Base-by-base conservation (phyloP, 768 basidiomycete species). In the Podaxis sp. region DNA sequence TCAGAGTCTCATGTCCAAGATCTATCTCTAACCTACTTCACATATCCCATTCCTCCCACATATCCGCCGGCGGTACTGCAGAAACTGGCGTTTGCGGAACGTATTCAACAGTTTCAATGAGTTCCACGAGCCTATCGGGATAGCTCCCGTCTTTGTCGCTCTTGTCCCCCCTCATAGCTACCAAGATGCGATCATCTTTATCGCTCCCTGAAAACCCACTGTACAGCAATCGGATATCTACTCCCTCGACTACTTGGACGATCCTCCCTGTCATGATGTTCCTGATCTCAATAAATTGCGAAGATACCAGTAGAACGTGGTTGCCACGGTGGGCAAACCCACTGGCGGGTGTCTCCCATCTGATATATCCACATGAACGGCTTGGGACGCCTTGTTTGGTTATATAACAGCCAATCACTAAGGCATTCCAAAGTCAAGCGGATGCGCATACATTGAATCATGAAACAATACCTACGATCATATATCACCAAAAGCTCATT, bases 1-100 rank as follows among this genome's bases (percentile, higher is more conserved):
- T 13, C n/a, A 27, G 7, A 11, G 9, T 24, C 25, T 25, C 55
- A 38, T 24, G 4, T 43, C 47, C 33, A 27, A 49, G 38, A 57
- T 22, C 41, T 19, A 29, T 37, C 37, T 13, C 7, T 47, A 25
- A 61, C n/a, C 3, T 33, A 24, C 29, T 6, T 71, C 64, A 76
- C 84, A 89, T 86, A 68, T 90, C 89, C 87, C 89, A 91, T 65
- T 90, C 90, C 52, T 88, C 87, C 89, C 90, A 92, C 61, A 83
- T 67, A 36, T 73, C 72, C 15, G 76, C 64, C 37, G 69, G 60
- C 17, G 72, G 61, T 13, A 66, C 38, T 2, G 68, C 50, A 19
- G 63, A 56, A 8, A 70, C 55, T 38, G 67, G 64, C 4, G 78
- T 68, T 2, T 74, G 71, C n/a, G 76, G 70, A 4, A 71, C 69